Conservation (phyloP, 768 basidiomycete genomes). For the Pilatotrama ljubarskyi region DNA sequence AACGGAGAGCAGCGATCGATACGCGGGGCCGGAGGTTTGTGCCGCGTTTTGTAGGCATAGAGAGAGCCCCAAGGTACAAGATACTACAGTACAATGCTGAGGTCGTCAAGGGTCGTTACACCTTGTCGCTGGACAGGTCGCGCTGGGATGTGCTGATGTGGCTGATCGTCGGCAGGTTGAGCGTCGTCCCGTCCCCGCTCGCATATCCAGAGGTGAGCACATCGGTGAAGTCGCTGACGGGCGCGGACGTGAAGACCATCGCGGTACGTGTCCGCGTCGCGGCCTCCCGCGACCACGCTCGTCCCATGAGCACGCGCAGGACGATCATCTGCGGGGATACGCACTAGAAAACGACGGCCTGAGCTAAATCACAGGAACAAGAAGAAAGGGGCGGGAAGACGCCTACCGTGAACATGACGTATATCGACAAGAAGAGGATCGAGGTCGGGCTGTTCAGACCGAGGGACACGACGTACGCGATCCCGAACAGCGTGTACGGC, state of each 20-base stretch:
- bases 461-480: constrained; percentile 39
- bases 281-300: constrained; percentile 5
- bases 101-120: neutral
- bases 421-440: constrained; percentile 39
- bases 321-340: constrained; percentile 23
- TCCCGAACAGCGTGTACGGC: constrained; percentile 37
- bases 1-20: no score
- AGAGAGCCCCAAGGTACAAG: no score
- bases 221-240: neutral
- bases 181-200: neutral
- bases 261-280: neutral
- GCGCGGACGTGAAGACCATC: neutral
- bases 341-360: neutral
- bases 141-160: neutral
- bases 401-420: constrained; percentile 41
- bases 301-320: constrained; percentile 16
- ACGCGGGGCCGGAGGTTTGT: no score
- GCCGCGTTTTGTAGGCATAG: no score
- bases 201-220: neutral
- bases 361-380: neutral
- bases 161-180: neutral
- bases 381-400: no score
- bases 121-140: neutral
- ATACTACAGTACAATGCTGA: no score
- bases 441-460: constrained; percentile 32